A percentile compares a stretch with the other conserved stretches of the same genome.
Conservation (phyloP, 768 basidiomycete species). For the Kwoniella mangroviensis region DNA sequence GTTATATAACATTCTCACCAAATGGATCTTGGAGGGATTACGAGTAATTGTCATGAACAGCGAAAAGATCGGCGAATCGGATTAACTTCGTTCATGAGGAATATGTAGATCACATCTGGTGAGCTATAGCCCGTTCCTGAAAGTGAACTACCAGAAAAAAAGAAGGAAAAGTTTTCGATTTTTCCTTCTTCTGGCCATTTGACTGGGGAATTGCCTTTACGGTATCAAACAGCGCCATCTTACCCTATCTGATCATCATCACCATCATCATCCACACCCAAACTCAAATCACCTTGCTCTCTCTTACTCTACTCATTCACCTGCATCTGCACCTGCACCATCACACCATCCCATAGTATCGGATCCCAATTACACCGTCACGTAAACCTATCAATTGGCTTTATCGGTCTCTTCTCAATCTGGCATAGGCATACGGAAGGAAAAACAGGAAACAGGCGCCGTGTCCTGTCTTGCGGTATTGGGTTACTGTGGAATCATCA, state of each 20-base stretch:
- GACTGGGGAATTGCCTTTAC: neutral
- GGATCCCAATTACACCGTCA: no score
- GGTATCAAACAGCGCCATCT: slow-evolving; percentile 6
- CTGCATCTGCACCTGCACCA: no score
- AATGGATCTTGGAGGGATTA: no score
- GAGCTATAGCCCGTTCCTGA: no score
- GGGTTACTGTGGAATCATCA: no score
- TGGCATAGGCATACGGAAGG: no score
- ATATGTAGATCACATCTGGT: slow-evolving; percentile 1
- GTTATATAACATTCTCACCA: no score
- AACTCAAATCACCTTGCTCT: neutral
- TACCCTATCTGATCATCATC: slow-evolving; percentile 14
- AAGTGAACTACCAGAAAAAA: no score
- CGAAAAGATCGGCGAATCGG: slow-evolving; percentile 17
- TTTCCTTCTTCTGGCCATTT: neutral
- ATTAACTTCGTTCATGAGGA: neutral
- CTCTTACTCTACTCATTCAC: neutral
- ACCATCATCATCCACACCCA: neutral
- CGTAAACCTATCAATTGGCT: neutral
- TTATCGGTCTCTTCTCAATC: neutral
- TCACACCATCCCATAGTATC: neutral
- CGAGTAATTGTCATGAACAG: neutral
- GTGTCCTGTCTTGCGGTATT: no score
- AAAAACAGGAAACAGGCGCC: no score
- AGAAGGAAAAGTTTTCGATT: neutral